Evolutionary conservation across 257 asterid genomes (phyloP).

Genomic region (Paulownia fortunei): DNA sequence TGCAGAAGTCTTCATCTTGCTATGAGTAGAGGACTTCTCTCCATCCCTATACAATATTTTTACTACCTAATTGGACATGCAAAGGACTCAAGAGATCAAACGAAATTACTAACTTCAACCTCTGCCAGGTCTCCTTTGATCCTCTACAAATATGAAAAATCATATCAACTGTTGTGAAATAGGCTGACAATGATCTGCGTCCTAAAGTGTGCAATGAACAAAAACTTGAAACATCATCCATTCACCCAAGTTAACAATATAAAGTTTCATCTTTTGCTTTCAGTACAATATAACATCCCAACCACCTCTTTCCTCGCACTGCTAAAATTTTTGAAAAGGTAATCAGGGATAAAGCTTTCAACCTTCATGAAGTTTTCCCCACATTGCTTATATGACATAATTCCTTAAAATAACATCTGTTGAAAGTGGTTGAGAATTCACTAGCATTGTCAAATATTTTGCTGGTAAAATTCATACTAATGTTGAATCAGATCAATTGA

Average conservation of each 20-base stretch:
- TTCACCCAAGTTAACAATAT: neutral
- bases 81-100: conserved; percentile 14
- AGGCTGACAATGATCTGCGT: neutral
- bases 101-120: conserved; percentile 12
- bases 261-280: neutral
- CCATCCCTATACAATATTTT: too few relatives aligned
- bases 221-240: neutral
- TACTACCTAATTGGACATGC: too few relatives aligned
- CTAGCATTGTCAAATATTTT: neutral
- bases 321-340: neutral
- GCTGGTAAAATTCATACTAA: neutral
- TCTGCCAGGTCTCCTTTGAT: conserved; percentile 12
- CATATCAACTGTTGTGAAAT: neutral
- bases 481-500: neutral
- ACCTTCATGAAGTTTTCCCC: neutral
- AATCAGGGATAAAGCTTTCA: neutral
- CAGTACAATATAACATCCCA: neutral
- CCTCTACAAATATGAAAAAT: neutral
- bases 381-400: neutral
- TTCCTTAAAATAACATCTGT: neutral
- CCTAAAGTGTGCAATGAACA: neutral
- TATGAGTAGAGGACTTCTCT: too few relatives aligned
- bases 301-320: neutral
- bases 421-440: neutral
- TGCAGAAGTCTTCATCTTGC: too few relatives aligned